Base-by-base conservation (phyloP, 75 land plant species). In the Larix kaempferi region DNA sequence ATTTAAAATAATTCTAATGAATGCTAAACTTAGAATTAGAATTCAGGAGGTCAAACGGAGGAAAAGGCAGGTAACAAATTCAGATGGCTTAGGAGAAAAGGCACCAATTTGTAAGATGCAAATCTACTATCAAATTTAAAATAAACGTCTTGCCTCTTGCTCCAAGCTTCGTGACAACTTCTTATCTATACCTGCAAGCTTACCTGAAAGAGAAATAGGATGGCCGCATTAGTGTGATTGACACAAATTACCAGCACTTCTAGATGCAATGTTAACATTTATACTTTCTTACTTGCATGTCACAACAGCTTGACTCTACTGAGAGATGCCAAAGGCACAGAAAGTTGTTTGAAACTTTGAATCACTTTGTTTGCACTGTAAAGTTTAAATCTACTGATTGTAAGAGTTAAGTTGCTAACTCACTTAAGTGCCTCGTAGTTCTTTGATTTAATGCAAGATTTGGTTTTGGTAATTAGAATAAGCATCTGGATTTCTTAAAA, bases 161-260 rank as follows among this genome's bases (percentile, higher is more conserved):
- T 94, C 98, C 85, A 94, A 86, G 63, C 95, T 94, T 23, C 89
- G 73, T 25, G 95, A 94, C 10, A 90, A 77, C 64, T 90, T 94
- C 56, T 83, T 91, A 71, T 92, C 94, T 21, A 81, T 73, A 33
- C 90, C 91, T 8, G 92, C 89, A 77, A 87, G 86, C 78, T 94
- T 94, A 79, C 98, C 98, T 93, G 82, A 8, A 82, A 74, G 33
- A 26, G 21, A 64, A 12, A 72, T 6, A 59, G 26, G 3, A 29
- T 25, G 10, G 3, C 67, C 14, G 33, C 19, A 0, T 65, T 65
- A 65, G 41, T 65, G 17, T 13, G 16, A 3, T 33, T 16, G 21
- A 35, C 35, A 33, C 16, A 29, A 33, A 15, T 65, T 12, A 33
- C 35, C 5, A 65, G 35, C 41, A 65, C 21, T 15, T 4, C 41